A percentile compares a stretch with the other conserved stretches of the same genome.
These are phyloP conservation scores for Phytophthora syringae DNA, from an alignment of 352 stramenopile genomes.

Conservation along the genomic window DNA sequence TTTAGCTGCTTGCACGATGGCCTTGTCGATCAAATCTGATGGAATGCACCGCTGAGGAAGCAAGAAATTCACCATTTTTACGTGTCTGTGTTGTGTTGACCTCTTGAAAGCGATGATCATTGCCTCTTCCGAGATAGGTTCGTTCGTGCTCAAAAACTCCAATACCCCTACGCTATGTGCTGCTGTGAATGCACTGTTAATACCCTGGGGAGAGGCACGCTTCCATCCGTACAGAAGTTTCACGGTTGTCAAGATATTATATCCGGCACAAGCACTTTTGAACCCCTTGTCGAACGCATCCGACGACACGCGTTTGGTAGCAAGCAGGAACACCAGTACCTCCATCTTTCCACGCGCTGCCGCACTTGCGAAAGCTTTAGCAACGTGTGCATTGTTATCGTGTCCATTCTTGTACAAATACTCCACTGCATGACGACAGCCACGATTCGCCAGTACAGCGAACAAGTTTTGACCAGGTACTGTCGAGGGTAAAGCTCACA, in stretches of 20 bases:
- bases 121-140: not conserved
- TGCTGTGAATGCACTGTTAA: not conserved
- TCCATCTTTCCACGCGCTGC: not conserved
- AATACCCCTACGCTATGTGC: not conserved
- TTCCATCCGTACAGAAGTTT: not conserved
- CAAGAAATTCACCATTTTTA: not conserved
- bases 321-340: not conserved
- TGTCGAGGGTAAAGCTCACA: not conserved
- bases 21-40: not conserved
- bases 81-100: not conserved
- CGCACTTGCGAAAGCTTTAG: not conserved
- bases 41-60: not conserved
- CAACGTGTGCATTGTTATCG: not conserved
- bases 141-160: not conserved
- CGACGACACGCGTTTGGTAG: not conserved
- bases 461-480: not conserved
- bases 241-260: not conserved
- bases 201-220: not conserved
- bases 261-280: not conserved
- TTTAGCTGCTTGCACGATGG: not conserved
- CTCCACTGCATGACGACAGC: not conserved
- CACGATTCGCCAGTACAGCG: not conserved
- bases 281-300: not conserved
- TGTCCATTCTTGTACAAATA: conserved; percentile 1
- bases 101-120: not conserved